Evolutionary conservation across 1,284 basidiomycete species (phyloP).

Genomic region (Naganishia liquefaciens): DNA sequence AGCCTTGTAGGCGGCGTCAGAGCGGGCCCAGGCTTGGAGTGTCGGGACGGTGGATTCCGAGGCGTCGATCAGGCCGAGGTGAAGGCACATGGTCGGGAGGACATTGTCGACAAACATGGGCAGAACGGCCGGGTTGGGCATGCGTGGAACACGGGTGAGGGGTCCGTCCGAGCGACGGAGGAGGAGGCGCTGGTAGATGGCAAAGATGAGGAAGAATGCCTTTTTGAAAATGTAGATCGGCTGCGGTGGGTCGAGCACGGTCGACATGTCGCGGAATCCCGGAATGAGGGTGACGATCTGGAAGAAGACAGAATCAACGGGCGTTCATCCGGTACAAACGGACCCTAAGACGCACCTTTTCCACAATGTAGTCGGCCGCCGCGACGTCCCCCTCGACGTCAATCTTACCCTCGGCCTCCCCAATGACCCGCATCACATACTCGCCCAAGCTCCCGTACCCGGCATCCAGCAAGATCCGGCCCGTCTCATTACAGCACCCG

Average conservation of each 20-base stretch:
- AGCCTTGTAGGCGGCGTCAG: background rate
- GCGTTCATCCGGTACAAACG: too few species aligned
- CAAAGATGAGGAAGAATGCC: slow-evolving; percentile 76
- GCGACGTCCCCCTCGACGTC: slow-evolving; percentile 48
- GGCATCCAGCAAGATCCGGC: slow-evolving; percentile 62
- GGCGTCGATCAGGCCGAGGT: slow-evolving; percentile 72
- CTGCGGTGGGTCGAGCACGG: slow-evolving; percentile 1
- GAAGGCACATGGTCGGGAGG: slow-evolving; percentile 75
- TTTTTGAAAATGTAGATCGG: slow-evolving; percentile 82
- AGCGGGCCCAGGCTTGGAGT: slow-evolving; percentile 39
- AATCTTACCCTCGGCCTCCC: slow-evolving; percentile 61
- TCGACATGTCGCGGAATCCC: slow-evolving; percentile 41
- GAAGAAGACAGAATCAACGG: background rate
- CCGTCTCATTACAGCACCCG: slow-evolving; percentile 69
- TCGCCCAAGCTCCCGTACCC: slow-evolving; percentile 70
- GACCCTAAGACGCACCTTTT: slow-evolving; percentile 18
- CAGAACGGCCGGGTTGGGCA: slow-evolving; percentile 61
- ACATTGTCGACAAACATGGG: slow-evolving; percentile 87
- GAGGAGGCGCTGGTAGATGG: slow-evolving; percentile 63
- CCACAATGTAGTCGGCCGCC: slow-evolving; percentile 53
- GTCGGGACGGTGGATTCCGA: slow-evolving; percentile 58
- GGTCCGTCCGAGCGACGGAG: slow-evolving; percentile 44
- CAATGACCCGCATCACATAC: slow-evolving; percentile 65
- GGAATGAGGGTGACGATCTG: slow-evolving; percentile 36
- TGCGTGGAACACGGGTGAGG: slow-evolving; percentile 18